Evolutionary conservation across 1,139 yeast genomes (phyloP).

Genomic region (Hanseniaspora sp.): DNA sequence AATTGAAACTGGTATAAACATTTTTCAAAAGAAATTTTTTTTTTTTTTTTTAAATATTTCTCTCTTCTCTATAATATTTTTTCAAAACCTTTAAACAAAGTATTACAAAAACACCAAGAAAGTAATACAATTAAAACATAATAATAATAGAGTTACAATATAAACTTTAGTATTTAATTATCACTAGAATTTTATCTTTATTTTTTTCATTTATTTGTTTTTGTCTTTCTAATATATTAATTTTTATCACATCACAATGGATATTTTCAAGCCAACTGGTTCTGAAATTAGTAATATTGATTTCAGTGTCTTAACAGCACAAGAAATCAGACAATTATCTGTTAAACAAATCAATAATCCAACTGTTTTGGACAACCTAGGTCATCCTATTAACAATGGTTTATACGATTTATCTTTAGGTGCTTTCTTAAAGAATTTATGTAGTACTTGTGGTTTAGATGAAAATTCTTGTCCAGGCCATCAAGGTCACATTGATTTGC

Average conservation of each 20-base stretch:
- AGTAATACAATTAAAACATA: too few relatives aligned
- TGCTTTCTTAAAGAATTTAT: conserved; percentile 76
- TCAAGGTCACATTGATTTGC: conserved; percentile 94
- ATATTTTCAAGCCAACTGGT: conserved; percentile 90
- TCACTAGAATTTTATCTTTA: background rate
- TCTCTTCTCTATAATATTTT: too few relatives aligned
- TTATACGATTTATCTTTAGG: conserved; percentile 89
- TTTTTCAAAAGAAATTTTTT: background rate
- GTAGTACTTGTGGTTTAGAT: conserved; percentile 93
- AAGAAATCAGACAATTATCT: conserved; percentile 73
- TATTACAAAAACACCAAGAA: too few relatives aligned
- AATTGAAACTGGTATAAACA: background rate
- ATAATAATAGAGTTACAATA: too few relatives aligned
- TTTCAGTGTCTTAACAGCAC: conserved; percentile 72
- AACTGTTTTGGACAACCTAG: conserved; percentile 84
- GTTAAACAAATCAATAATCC: conserved; percentile 95
- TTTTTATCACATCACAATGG: conserved; percentile 41
- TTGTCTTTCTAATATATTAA: background rate
- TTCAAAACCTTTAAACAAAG: too few relatives aligned
- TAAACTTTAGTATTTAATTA: too few relatives aligned
- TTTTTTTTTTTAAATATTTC: background rate
- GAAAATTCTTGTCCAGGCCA: conserved; percentile 96
- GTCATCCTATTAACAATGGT: conserved; percentile 92
- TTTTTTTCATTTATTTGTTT: background rate
- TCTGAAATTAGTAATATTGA: conserved; percentile 88